A percentile compares a stretch with the other conserved stretches of the same genome.
phyloP scores from a whole-genome alignment of 495 filamentous ascomycete genomes.

The Xylaria curta region DNA sequence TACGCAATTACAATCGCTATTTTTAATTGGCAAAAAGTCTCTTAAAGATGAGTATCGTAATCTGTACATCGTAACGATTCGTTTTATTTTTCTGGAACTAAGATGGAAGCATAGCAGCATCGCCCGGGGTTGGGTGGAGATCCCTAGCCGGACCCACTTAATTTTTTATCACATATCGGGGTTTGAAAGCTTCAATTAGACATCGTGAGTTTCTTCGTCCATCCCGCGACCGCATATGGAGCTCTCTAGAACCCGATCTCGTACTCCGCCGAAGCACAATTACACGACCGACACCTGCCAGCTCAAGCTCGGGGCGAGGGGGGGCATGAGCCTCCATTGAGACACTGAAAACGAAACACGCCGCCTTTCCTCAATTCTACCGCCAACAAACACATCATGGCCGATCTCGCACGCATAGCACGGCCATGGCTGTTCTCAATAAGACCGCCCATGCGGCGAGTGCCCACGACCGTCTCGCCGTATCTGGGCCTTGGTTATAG shows the following conservation, averaged over 20 bases:
- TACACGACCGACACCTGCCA: not conserved
- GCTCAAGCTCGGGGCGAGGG: constrained; percentile 3
- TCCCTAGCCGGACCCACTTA: constrained; percentile 13
- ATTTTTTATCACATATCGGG: constrained; percentile 9
- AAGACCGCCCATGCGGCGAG: constrained; percentile 3
- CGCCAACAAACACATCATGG: constrained; percentile 15
- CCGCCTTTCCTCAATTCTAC: not conserved
- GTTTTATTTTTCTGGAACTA: not conserved
- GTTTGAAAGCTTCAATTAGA: constrained; percentile 14
- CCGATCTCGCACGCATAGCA: constrained; percentile 19
- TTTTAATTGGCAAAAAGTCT: not conserved
- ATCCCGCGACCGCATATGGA: constrained; percentile 19
- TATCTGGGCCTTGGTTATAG: constrained; percentile 7
- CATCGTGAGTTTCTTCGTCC: constrained; percentile 1
- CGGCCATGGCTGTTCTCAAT: constrained; percentile 24
- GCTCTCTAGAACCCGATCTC: not conserved
- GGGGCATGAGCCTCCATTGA: constrained; percentile 18
- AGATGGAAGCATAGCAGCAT: not conserved
- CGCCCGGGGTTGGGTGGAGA: not conserved
- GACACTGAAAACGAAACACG: not conserved
- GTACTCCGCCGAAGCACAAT: not conserved
- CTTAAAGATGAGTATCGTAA: not conserved
- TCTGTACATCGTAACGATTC: not conserved
- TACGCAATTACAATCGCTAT: not conserved
- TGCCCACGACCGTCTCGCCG: not conserved